Evolutionary conservation across 1,284 basidiomycete species (phyloP), one percentile per base, ranked within the genome.

Genomic region (Malassezia yamatoensis): DNA sequence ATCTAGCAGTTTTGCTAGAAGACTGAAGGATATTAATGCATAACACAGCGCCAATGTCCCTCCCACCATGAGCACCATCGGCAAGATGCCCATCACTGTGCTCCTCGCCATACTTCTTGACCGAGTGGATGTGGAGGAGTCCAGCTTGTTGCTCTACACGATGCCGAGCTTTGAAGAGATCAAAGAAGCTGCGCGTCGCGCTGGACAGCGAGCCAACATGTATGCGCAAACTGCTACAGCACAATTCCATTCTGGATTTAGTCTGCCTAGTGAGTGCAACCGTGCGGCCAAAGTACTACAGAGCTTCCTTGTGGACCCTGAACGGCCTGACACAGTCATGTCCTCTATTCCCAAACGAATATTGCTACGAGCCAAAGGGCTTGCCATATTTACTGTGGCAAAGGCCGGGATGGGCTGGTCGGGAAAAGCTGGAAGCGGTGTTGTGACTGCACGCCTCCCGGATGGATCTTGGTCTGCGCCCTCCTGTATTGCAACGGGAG

Each of bases 401-500:
- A 81, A 81, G 67, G 75, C 74, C 1, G 90, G 91, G 1, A 96
- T 96, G 78, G 83, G 96, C 54, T 94, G 96, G 80, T 90, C 88
- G 9, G 93, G 90, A 49, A 93, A 91, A 77, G 90, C 88, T 1
- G 93, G 93, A 36, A 90, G 87, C 0, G 93, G 93, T 9, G 78
- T 98, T 56, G 90, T 98, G 72, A 86, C 96, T 67, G 88, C 93
- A 10, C 84, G 94, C 15, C 82, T 96, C 36, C 87, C 88, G 4
- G 91, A 96, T 72, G 94, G 93, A 59, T 90, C 87, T 18, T 96
- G 93, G 93, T 90, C 87, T 45, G 91, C 91, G 1, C 93, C 93
- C 0, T 90, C 86, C 41, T 96, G 91, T 77, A 94, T 98, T 74
- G 91, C 88, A n/a, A 96, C 91, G 0, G 91, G 88, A 21, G 64